Conservation (phyloP, 768 basidiomycete genomes). For the Omphalotus guepiniiformis region DNA sequence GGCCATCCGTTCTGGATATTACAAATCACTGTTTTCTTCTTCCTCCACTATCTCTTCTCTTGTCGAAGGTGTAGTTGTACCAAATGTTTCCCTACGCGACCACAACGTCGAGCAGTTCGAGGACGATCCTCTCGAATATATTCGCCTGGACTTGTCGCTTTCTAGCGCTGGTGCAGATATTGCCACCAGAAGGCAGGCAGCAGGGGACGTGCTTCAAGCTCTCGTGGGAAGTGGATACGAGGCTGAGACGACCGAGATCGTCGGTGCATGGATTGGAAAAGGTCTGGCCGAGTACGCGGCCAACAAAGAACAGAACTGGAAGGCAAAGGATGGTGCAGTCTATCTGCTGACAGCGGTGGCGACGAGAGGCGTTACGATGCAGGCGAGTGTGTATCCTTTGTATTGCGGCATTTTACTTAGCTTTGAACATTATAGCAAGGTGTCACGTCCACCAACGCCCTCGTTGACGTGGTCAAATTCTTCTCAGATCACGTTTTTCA, state of each 20-base stretch:
- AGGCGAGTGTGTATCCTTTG: slow-evolving; percentile 42
- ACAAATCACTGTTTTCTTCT: slow-evolving; percentile 76
- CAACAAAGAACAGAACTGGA: slow-evolving; percentile 68
- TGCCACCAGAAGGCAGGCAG: slow-evolving; percentile 86
- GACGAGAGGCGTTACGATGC: slow-evolving; percentile 79
- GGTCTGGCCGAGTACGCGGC: slow-evolving; percentile 68
- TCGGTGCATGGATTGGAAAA: slow-evolving; percentile 76
- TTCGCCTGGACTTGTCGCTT: slow-evolving; percentile 77
- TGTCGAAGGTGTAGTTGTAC: slow-evolving; percentile 86
- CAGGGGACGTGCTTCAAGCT: slow-evolving; percentile 92
- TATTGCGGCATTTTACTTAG: slow-evolving; percentile 4
- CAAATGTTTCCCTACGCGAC: slow-evolving; percentile 85
- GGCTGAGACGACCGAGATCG: slow-evolving; percentile 80
- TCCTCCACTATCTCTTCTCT: slow-evolving; percentile 79
- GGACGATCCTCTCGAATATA: slow-evolving; percentile 94
- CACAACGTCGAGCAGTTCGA: slow-evolving; percentile 95
- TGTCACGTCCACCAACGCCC: slow-evolving; percentile 87
- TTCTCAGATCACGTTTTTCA: slow-evolving; percentile 89
- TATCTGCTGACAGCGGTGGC: slow-evolving; percentile 94
- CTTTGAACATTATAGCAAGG: slow-evolving; percentile 55
- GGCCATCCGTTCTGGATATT: slow-evolving; percentile 84
- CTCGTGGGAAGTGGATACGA: slow-evolving; percentile 81
- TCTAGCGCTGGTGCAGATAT: slow-evolving; percentile 62
- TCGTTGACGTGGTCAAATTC: slow-evolving; percentile 93
- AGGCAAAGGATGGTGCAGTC: slow-evolving; percentile 89